Evolutionary conservation across 352 stramenopile genomes (phyloP), one percentile per base, ranked within the genome.

Genomic region (Phytophthora brassicae): DNA sequence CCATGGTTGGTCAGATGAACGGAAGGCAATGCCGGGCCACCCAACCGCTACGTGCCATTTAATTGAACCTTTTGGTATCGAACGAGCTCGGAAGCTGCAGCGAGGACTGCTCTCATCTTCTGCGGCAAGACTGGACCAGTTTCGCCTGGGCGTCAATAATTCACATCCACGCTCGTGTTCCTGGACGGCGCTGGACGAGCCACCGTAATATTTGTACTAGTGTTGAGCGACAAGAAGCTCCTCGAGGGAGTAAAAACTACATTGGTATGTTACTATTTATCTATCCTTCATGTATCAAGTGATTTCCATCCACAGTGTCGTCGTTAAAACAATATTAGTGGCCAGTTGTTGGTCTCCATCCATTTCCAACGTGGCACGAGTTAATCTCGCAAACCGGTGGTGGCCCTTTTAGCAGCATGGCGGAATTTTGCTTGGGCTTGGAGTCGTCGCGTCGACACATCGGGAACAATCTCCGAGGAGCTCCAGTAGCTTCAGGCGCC

Each of bases 21-120:
- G 60, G 50, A 28, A 58, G 19, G 39, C 31, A 19, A 38, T n/a
- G 53, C 43, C 33, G 45, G 19, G 41, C 20, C 56, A 42, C 33
- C 4, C n/a, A n/a, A 36, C 29, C 33, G 6, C 11, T 42, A 42
- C 35, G 35, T n/a, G 35, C 36, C 64, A 44, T 24, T n/a, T n/a
- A n/a, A n/a, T n/a, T n/a, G n/a, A n/a, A n/a, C n/a, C n/a, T n/a
- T n/a, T n/a, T n/a, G n/a, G n/a, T n/a, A 48, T 58, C 59, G 61
- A 71, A 74, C 45, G 46, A 68, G 56, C 66, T 33, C 26, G 41
- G 66, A 74, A 74, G 44, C 56, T 42, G 66, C 66, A 68, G 45
- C 62, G 66, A 68, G 68, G 66, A 54, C 66, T 74, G 61, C 66
- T 60, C 66, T 68, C 66, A 70, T 70, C 55, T 74, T 74, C 66